These are phyloP conservation scores for Chondrostereum purpureum DNA, from an alignment of 1,284 basidiomycete genomes.

Conservation along the genomic window DNA sequence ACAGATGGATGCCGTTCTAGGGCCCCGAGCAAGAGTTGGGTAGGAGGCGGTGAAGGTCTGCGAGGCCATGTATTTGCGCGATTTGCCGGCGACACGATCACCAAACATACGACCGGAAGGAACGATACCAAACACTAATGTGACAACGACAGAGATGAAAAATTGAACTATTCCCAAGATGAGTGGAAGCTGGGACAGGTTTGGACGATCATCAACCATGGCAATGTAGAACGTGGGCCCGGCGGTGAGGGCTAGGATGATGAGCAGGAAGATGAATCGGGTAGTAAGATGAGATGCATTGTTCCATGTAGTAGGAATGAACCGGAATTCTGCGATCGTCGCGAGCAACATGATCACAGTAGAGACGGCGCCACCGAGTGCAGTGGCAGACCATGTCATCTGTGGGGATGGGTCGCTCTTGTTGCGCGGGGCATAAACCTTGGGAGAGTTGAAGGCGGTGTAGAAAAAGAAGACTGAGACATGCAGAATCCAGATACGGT, in stretches of 20 bases:
- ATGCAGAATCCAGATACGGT: constrained; percentile 94
- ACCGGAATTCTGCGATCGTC: constrained; percentile 87
- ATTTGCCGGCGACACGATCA: constrained; percentile 90
- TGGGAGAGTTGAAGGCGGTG: constrained; percentile 94
- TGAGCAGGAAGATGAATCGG: constrained; percentile 78
- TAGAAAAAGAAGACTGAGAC: constrained; percentile 90
- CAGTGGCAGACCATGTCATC: constrained; percentile 92
- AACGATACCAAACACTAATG: constrained; percentile 74
- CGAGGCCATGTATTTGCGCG: constrained; percentile 91
- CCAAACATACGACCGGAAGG: constrained; percentile 94
- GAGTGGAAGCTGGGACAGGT: constrained; percentile 57
- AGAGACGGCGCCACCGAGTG: constrained; percentile 86
- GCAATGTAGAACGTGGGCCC: constrained; percentile 92
- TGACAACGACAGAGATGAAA: constrained; percentile 77
- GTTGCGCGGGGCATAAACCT: constrained; percentile 73
- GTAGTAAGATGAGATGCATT: constrained; percentile 92
- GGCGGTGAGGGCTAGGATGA: constrained; percentile 80
- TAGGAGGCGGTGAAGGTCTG: constrained; percentile 97
- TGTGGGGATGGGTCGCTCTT: constrained; percentile 55
- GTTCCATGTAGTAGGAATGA: constrained; percentile 97
- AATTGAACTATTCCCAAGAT: constrained; percentile 89
- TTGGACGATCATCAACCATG: constrained; percentile 58
- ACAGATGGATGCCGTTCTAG: constrained; percentile 74
- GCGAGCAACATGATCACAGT: constrained; percentile 88
- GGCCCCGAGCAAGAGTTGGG: constrained; percentile 59